These are phyloP conservation scores for Oryza nivara DNA, from an alignment of 176 grass and related monocot genomes.

Conservation along the genomic window DNA sequence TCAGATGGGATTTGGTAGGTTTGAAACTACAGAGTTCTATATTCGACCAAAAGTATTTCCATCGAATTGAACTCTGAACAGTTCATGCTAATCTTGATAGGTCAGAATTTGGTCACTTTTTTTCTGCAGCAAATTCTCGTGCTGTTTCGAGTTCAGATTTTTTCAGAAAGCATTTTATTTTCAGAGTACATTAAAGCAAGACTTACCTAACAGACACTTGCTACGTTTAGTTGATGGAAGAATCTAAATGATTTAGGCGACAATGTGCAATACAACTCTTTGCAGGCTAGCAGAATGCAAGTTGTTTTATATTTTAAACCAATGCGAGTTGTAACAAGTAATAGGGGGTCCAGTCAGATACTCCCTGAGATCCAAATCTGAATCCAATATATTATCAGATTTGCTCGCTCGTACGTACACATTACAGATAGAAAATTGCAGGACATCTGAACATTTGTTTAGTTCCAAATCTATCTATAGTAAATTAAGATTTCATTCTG, in stretches of 20 bases:
- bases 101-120: background rate
- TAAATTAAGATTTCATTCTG: constrained; percentile 40
- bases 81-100: background rate
- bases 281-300: constrained; percentile 48
- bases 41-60: background rate
- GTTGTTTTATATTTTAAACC: constrained; percentile 33
- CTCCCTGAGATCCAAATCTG: constrained; percentile 52
- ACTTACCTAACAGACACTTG: background rate
- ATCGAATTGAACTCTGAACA: background rate
- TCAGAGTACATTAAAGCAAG: background rate
- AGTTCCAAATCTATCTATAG: constrained; percentile 12
- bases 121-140: background rate
- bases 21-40: background rate
- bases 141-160: background rate
- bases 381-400: constrained; percentile 38
- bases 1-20: background rate
- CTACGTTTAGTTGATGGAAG: background rate
- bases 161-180: background rate
- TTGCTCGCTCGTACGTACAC: constrained; percentile 7
- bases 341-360: constrained; percentile 43
- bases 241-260: constrained; percentile 40
- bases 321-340: constrained; percentile 15
- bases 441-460: constrained; percentile 35
- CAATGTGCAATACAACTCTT: constrained; percentile 46
- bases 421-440: constrained; percentile 29